Conservation (phyloP, 768 basidiomycete species). For the Pulveroboletus sp. region DNA sequence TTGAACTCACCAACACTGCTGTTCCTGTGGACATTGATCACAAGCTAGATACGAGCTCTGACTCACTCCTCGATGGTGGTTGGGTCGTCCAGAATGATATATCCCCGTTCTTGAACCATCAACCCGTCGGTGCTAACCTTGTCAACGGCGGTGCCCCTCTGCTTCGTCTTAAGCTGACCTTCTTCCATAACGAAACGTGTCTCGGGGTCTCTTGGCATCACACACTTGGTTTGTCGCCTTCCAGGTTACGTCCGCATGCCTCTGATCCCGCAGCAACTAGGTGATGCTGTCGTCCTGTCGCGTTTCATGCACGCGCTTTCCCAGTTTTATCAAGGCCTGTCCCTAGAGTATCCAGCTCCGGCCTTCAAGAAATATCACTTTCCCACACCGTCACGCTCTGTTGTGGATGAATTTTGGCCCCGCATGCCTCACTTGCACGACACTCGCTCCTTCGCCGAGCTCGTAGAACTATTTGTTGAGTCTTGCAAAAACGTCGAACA, state of each 20-base stretch:
- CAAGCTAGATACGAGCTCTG: not conserved
- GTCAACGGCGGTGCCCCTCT: conserved; percentile 19
- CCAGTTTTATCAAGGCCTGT: conserved; percentile 24
- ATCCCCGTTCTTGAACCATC: conserved; percentile 14
- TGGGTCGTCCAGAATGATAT: conserved; percentile 27
- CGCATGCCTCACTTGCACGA: conserved; percentile 25
- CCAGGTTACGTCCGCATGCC: not conserved
- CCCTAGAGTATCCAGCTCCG: conserved; percentile 12
- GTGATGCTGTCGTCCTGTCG: conserved; percentile 25
- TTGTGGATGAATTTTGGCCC: conserved; percentile 13
- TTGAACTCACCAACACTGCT: conserved; percentile 20
- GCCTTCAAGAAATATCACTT: conserved; percentile 25
- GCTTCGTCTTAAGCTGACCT: conserved; percentile 26
- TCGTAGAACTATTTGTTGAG: conserved; percentile 13
- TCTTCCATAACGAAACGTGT: conserved; percentile 22
- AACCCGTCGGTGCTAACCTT: conserved; percentile 8
- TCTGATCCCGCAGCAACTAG: conserved; percentile 12
- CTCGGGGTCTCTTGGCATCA: conserved; percentile 35
- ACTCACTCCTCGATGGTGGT: conserved; percentile 17
- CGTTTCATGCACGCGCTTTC: conserved; percentile 31
- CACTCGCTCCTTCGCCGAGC: conserved; percentile 14
- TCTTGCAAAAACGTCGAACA: conserved; percentile 8
- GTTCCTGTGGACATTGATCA: conserved; percentile 15
- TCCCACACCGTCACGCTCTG: conserved; percentile 10
- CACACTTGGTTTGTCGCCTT: conserved; percentile 23